phyloP scores from a whole-genome alignment of 1,139 yeast genomes.

The Tardiomyces blankii region DNA sequence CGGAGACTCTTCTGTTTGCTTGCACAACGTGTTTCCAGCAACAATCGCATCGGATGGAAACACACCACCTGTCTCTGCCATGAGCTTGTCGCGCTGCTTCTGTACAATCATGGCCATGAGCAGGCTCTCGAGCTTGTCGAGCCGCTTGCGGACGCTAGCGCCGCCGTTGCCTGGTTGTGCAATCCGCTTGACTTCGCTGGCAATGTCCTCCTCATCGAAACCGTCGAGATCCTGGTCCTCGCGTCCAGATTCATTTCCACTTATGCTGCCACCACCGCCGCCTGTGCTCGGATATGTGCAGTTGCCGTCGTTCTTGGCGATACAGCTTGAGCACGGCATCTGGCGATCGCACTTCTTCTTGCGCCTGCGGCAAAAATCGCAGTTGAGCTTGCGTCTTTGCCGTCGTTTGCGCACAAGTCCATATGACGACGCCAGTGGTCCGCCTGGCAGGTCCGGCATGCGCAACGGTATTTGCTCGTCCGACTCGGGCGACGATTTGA shows the following conservation, averaged over 20 bases:
- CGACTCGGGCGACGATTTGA: neutral
- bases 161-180: constrained; percentile 5
- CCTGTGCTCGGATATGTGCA: neutral
- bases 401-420: constrained; percentile 5
- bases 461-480: neutral
- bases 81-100: constrained; percentile 1
- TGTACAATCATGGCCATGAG: constrained; percentile 16
- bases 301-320: constrained; percentile 7
- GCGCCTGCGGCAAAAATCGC: constrained; percentile 24
- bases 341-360: constrained; percentile 26
- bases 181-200: neutral
- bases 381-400: constrained; percentile 19
- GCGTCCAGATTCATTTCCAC: neutral
- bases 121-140: constrained; percentile 22
- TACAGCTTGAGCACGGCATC: constrained; percentile 26
- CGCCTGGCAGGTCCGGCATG: neutral
- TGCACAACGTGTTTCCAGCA: neutral
- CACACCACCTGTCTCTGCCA: neutral
- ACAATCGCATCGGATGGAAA: neutral
- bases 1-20: neutral
- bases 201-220: neutral
- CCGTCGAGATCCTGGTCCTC: neutral
- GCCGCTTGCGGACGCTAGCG: constrained; percentile 18
- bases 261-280: neutral
- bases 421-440: neutral